A percentile compares a stretch with the other conserved stretches of the same genome.
These are phyloP conservation scores for Suhomyces wounanorum DNA, from an alignment of 1,139 yeast genomes.

Conservation along the genomic window DNA sequence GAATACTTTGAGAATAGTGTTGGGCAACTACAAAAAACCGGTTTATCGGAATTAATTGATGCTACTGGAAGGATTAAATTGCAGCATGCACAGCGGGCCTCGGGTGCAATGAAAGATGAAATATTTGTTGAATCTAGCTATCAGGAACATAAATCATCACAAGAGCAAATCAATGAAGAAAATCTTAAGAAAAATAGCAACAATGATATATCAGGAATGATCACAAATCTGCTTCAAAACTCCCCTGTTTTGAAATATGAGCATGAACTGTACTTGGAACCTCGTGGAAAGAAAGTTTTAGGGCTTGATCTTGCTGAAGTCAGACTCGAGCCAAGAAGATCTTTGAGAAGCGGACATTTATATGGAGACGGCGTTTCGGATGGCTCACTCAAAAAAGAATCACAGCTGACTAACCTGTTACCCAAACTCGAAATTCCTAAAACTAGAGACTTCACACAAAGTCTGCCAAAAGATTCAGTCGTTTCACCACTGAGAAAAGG, in stretches of 20 bases:
- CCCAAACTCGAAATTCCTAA: constrained; percentile 12
- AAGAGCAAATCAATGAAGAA: neutral
- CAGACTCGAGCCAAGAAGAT: constrained; percentile 13
- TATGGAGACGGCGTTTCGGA: constrained; percentile 8
- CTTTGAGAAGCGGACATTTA: constrained; percentile 14
- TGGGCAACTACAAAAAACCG: neutral
- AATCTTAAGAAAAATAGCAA: neutral
- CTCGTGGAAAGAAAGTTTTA: constrained; percentile 12
- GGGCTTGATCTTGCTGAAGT: constrained; percentile 16
- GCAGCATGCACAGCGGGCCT: neutral
- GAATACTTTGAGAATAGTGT: neutral
- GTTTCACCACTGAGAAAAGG: constrained; percentile 9
- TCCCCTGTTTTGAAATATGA: neutral
- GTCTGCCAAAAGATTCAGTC: constrained; percentile 5
- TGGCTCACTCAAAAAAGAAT: constrained; percentile 1
- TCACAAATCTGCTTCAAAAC: neutral
- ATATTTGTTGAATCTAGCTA: neutral
- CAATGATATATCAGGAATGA: neutral
- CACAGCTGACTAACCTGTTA: neutral
- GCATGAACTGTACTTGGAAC: neutral
- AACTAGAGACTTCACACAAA: constrained; percentile 10
- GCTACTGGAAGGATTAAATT: neutral
- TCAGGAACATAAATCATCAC: too few relatives aligned
- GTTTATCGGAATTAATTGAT: neutral
- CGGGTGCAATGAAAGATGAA: neutral